These are phyloP conservation scores for Microstroma glucosiphilum DNA, from an alignment of 1,284 basidiomycete genomes.

Conservation along the genomic window DNA sequence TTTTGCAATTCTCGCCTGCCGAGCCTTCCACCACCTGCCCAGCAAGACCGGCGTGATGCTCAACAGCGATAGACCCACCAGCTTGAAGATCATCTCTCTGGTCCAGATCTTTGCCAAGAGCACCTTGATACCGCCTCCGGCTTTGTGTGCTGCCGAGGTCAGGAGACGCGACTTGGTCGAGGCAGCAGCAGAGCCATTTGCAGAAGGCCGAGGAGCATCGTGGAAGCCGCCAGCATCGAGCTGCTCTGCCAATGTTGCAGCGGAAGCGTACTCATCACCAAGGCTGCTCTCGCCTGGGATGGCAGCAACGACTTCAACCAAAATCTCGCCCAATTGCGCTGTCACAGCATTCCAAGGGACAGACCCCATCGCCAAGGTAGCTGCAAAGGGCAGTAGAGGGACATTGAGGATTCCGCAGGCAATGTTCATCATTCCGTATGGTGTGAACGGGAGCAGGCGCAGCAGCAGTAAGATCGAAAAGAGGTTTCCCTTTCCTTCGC, in stretches of 20 bases:
- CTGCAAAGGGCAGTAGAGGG: constrained; percentile 41
- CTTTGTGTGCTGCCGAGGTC: constrained; percentile 17
- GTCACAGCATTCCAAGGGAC: constrained; percentile 50
- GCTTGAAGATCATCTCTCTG: constrained; percentile 36
- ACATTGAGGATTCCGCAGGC: constrained; percentile 46
- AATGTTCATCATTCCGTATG: constrained; percentile 50
- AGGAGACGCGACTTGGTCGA: background rate
- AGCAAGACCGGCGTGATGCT: constrained; percentile 37
- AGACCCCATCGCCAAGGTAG: constrained; percentile 39
- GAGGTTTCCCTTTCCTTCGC: constrained; percentile 20
- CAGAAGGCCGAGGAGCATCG: constrained; percentile 2
- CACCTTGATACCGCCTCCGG: constrained; percentile 31
- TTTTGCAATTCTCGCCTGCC: constrained; percentile 7
- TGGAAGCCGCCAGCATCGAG: constrained; percentile 11
- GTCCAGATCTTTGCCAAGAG: constrained; percentile 41
- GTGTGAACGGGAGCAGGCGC: constrained; percentile 46
- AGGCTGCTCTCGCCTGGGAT: constrained; percentile 9
- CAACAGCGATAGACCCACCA: constrained; percentile 33
- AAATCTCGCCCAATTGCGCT: constrained; percentile 42
- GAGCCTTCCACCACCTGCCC: constrained; percentile 23
- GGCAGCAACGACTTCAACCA: constrained; percentile 42
- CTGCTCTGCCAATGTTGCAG: background rate
- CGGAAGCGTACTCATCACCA: background rate
- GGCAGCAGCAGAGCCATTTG: constrained; percentile 1
- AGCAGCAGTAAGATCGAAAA: constrained; percentile 46